phyloP scores from a whole-genome alignment of 2,329 filamentous ascomycete genomes.

The Phymatotrichopsis omnivora region DNA sequence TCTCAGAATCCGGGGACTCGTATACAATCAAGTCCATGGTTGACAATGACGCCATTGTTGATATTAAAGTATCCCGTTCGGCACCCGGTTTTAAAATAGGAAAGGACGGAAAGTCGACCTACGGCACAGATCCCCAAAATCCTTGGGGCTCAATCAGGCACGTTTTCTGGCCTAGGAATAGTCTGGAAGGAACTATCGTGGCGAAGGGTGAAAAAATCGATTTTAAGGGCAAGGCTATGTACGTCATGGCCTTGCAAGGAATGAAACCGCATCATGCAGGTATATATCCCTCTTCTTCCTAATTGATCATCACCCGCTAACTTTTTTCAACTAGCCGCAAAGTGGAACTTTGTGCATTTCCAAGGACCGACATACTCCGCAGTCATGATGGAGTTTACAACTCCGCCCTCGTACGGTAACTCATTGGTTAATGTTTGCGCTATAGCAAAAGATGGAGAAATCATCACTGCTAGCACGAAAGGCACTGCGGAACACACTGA shows the following conservation, averaged over 20 bases:
- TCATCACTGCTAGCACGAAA: slow-evolving; percentile 54
- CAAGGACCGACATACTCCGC: slow-evolving; percentile 80
- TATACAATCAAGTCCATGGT: slow-evolving; percentile 87
- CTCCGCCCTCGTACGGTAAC: slow-evolving; percentile 81
- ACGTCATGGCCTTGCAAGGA: slow-evolving; percentile 79
- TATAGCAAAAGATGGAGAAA: slow-evolving; percentile 67
- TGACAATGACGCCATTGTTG: slow-evolving; percentile 70
- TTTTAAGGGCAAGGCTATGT: slow-evolving; percentile 68
- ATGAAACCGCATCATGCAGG: slow-evolving; percentile 98
- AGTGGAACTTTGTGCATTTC: slow-evolving; percentile 91
- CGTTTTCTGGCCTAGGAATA: slow-evolving; percentile 85
- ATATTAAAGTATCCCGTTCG: slow-evolving; percentile 66
- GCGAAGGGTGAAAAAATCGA: slow-evolving; percentile 73
- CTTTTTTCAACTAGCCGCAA: slow-evolving; percentile 46
- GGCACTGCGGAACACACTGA: slow-evolving; percentile 60
- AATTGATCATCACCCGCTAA: not conserved
- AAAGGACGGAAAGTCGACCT: slow-evolving; percentile 71
- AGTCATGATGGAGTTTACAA: slow-evolving; percentile 91
- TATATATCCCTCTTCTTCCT: slow-evolving; percentile 34
- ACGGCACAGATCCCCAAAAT: slow-evolving; percentile 71
- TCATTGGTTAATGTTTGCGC: slow-evolving; percentile 76
- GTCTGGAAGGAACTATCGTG: slow-evolving; percentile 69
- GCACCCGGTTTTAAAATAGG: slow-evolving; percentile 78
- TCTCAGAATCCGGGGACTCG: slow-evolving; percentile 69
- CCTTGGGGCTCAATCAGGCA: slow-evolving; percentile 93